Conservation (phyloP, 345 rosid species). For the Aquilaria sinensis region DNA sequence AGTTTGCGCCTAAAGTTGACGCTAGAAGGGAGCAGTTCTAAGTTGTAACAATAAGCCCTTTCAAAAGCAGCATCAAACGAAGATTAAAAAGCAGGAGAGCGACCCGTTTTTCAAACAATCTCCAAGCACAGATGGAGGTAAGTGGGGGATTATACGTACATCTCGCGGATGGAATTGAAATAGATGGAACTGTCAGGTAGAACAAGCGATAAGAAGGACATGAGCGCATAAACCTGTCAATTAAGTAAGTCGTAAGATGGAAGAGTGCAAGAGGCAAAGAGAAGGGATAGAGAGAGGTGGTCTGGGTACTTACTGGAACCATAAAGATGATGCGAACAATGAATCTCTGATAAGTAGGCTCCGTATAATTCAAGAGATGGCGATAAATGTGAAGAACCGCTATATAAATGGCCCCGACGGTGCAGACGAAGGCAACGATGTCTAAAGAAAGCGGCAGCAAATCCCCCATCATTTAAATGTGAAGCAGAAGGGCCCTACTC, state of each 20-base stretch:
- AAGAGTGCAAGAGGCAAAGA: neutral
- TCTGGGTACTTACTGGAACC: conserved; percentile 71
- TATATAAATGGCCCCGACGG: conserved; percentile 61
- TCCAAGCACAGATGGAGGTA: too few relatives aligned
- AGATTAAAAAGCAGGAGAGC: too few relatives aligned
- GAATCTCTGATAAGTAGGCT: conserved; percentile 92
- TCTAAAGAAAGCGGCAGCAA: conserved; percentile 40
- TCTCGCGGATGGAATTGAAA: conserved; percentile 93
- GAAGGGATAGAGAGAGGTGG: neutral
- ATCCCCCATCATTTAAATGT: conserved; percentile 55
- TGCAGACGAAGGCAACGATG: conserved; percentile 60
- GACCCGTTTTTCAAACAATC: too few relatives aligned
- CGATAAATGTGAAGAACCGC: conserved; percentile 74
- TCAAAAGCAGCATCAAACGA: too few relatives aligned
- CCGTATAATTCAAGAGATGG: conserved; percentile 84
- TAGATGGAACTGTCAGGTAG: conserved; percentile 71
- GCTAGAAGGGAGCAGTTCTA: too few relatives aligned
- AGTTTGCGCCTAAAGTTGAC: too few relatives aligned
- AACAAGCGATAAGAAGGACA: conserved; percentile 81
- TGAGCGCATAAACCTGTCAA: conserved; percentile 81
- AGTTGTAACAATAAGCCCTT: too few relatives aligned
- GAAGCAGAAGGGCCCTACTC: too few relatives aligned
- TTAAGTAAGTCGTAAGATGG: too few relatives aligned
- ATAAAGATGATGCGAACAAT: conserved; percentile 93
- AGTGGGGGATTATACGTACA: conserved; percentile 45